Percentiles rank a stretch among this genome's conserved stretches.
Conservation (phyloP, 805 yeast species). For the Ogataea ganodermae region DNA sequence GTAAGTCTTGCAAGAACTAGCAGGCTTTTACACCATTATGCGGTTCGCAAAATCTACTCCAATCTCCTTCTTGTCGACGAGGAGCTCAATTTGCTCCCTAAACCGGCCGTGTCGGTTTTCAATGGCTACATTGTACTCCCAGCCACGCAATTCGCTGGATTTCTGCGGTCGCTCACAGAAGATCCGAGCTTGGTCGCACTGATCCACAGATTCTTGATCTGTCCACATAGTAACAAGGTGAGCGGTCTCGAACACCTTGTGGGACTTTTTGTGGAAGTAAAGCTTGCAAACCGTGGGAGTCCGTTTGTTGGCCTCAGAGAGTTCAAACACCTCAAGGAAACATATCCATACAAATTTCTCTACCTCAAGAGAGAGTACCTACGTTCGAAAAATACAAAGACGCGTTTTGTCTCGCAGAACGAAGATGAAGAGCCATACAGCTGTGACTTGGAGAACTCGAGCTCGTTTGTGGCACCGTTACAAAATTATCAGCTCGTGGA, state of each 20-base stretch:
- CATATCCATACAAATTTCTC: slow-evolving; percentile 14
- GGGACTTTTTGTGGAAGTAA: slow-evolving; percentile 19
- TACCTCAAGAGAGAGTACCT: slow-evolving; percentile 16
- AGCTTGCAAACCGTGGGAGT: slow-evolving; percentile 10
- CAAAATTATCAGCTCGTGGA: slow-evolving; percentile 19
- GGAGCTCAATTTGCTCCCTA: slow-evolving; percentile 5
- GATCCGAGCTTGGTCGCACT: slow-evolving; percentile 8
- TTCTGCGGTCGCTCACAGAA: slow-evolving; percentile 7
- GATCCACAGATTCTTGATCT: slow-evolving; percentile 17
- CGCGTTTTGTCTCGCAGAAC: not conserved
- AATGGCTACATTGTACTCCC: slow-evolving; percentile 10
- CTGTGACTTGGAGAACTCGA: not conserved
- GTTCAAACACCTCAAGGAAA: slow-evolving; percentile 16
- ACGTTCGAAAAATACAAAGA: slow-evolving; percentile 5
- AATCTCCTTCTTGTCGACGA: slow-evolving; percentile 19
- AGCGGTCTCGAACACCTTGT: slow-evolving; percentile 14
- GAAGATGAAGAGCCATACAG: not conserved
- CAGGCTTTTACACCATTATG: slow-evolving; percentile 9
- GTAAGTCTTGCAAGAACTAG: slow-evolving; percentile 14
- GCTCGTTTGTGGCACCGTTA: slow-evolving; percentile 6
- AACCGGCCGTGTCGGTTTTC: not conserved
- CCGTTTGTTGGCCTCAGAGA: slow-evolving; percentile 22
- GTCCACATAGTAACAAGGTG: slow-evolving; percentile 12
- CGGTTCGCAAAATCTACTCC: slow-evolving; percentile 15
- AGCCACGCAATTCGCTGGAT: slow-evolving; percentile 4